Percentiles rank a stretch among this genome's conserved stretches.
phyloP scores from a whole-genome alignment of 306 rosid genomes.

The Lagenaria siceraria region DNA sequence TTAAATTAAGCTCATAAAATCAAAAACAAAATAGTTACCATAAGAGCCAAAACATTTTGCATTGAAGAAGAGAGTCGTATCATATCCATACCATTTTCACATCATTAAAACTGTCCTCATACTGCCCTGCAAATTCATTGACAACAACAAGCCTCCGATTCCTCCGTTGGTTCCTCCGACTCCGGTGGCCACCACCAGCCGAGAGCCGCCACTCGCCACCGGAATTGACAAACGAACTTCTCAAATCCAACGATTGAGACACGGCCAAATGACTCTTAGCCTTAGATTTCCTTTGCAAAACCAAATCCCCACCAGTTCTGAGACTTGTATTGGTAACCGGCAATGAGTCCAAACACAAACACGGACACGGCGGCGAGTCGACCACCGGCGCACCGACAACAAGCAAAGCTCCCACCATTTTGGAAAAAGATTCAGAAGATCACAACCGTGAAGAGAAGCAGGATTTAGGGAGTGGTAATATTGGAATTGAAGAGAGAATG shows the following conservation, averaged over 20 bases:
- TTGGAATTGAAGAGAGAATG: background rate
- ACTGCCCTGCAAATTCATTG: conserved; percentile 74
- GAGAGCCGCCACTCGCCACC: conserved; percentile 47
- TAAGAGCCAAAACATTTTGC: background rate
- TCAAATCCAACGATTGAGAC: conserved; percentile 29
- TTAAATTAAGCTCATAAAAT: no score
- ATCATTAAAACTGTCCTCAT: conserved; percentile 74
- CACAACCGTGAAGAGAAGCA: background rate
- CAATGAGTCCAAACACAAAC: conserved; percentile 66
- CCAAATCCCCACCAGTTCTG: conserved; percentile 50
- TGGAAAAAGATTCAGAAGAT: background rate
- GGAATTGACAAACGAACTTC: conserved; percentile 51
- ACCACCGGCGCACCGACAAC: conserved; percentile 52
- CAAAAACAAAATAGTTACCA: no score
- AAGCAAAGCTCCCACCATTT: conserved; percentile 65
- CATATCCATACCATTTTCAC: conserved; percentile 54
- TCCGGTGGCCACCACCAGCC: conserved; percentile 19
- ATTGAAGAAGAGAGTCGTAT: background rate
- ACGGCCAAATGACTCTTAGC: conserved; percentile 20
- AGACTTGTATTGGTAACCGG: conserved; percentile 40
- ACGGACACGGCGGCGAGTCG: conserved; percentile 67
- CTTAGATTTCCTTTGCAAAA: conserved; percentile 23
- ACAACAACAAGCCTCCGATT: conserved; percentile 35
- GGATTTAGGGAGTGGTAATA: background rate
- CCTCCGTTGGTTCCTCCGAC: conserved; percentile 41